Base-by-base conservation (phyloP, 2,329 filamentous ascomycete genomes). In the Myriosclerotinia duriaeana region DNA sequence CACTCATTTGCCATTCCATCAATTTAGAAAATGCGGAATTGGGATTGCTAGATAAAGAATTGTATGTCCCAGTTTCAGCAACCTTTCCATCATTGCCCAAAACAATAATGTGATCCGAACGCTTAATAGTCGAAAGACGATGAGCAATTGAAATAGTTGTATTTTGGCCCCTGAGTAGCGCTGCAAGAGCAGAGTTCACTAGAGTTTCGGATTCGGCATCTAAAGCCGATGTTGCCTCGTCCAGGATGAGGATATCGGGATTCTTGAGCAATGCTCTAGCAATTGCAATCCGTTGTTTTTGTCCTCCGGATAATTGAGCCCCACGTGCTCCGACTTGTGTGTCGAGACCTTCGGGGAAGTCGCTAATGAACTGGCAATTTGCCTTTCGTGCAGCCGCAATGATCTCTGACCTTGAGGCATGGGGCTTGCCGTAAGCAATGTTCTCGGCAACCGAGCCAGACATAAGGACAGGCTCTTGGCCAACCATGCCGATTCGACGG, bases 1-100 rank as follows among this genome's bases (percentile, higher is more conserved):
- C 94, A 73, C 85, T 95, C 87, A 98, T 91, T 80, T 99, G 95
- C 93, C 93, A 98, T 79, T 98, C 94, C 95, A 99, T 99, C 64
- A 99, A 82, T 79, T 90, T 95, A 73, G 89, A 94, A 76, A 99
- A 99, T 2, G 93, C 92, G 63, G 94, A 96, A 12, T 89, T 81
- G 20, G 85, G 84, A 68, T 92, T 87, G 6, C 85, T 82, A 63
- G 89, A 90, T 30, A 99, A 84, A 70, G 92, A 85, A 34, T 84
- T 80, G 77, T 96, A 99, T 67, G 89, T 90, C 66, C 95, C 95
- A 70, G 91, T 90, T 78, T 99, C 94, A 3, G 94, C 95, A 4
- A 99, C 94, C 67, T 85, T 89, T 69, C 95, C 96, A 74, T 97
- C 89, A 66, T 84, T 87, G 68, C 90, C 90, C 50, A 99, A 88